These are phyloP conservation scores for Smittium culicis DNA, from an alignment of 371 early-diverging fungal species.

Conservation along the genomic window DNA sequence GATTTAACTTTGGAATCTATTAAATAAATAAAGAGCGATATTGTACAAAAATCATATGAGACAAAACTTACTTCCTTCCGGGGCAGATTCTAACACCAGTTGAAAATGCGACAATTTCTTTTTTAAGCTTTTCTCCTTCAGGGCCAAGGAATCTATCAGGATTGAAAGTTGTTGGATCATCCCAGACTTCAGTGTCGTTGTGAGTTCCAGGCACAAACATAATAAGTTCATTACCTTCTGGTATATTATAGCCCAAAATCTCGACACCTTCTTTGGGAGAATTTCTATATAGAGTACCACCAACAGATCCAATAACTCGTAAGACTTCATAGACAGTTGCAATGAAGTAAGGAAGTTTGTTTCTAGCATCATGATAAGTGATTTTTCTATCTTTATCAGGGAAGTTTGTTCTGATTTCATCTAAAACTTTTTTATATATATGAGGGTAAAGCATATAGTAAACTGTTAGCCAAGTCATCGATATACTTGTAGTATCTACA, in stretches of 20 bases:
- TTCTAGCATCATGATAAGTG: slow-evolving; percentile 13
- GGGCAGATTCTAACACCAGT: slow-evolving; percentile 24
- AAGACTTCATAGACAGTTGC: slow-evolving; percentile 29
- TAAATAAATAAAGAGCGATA: no score
- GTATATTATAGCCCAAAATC: slow-evolving; percentile 15
- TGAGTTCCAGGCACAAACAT: slow-evolving; percentile 19
- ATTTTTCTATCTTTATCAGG: slow-evolving; percentile 14
- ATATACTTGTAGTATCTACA: slow-evolving; percentile 26
- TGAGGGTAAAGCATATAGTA: slow-evolving; percentile 24
- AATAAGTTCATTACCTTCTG: slow-evolving; percentile 14
- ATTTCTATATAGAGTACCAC: slow-evolving; percentile 18
- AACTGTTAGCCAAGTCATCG: slow-evolving; percentile 24
- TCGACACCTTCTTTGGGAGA: slow-evolving; percentile 29
- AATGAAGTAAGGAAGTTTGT: slow-evolving; percentile 24
- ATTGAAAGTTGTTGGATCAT: slow-evolving; percentile 14
- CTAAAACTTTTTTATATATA: slow-evolving; percentile 16
- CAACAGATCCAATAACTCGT: slow-evolving; percentile 22
- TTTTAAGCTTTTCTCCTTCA: slow-evolving; percentile 4
- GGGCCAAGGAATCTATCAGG: slow-evolving; percentile 28
- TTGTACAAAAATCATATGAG: no score
- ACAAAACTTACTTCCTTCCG: no score
- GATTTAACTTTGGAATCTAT: no score
- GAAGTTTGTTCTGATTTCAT: slow-evolving; percentile 22
- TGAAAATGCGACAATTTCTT: slow-evolving; percentile 21
- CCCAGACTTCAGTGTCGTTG: slow-evolving; percentile 14